A percentile compares a stretch with the other conserved stretches of the same genome.
Evolutionary conservation across 75 land plant species (phyloP).

Genomic region (Sequoia sempervirens): DNA sequence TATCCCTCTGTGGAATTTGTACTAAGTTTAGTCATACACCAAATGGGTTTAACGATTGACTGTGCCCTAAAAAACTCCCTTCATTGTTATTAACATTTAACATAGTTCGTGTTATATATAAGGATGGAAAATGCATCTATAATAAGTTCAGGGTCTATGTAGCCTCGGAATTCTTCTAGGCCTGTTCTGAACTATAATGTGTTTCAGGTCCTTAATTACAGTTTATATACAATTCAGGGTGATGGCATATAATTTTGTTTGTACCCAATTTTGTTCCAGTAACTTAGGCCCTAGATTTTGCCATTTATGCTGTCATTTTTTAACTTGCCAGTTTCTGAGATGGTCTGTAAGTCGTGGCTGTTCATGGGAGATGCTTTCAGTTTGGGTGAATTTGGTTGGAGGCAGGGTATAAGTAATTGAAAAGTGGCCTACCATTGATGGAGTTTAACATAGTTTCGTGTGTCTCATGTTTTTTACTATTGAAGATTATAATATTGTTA

Average conservation of each 20-base stretch:
- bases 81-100: too few relatives aligned
- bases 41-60: too few relatives aligned
- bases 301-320: not conserved
- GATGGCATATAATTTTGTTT: not conserved
- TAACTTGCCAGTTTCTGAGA: not conserved
- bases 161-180: not conserved
- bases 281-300: not conserved
- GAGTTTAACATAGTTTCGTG: not conserved
- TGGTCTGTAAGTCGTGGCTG: not conserved
- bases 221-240: not conserved
- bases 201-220: not conserved
- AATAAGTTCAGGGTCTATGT: not conserved
- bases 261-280: not conserved
- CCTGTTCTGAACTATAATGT: not conserved
- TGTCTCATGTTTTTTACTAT: not conserved
- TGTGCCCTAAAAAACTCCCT: too few relatives aligned
- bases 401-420: not conserved
- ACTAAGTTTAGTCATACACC: too few relatives aligned
- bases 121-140: not conserved
- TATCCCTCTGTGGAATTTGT: too few relatives aligned
- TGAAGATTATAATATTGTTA: not conserved
- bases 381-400: not conserved
- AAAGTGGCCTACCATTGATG: not conserved
- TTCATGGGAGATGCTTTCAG: not conserved
- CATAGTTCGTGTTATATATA: not conserved